Evolutionary conservation across 306 rosid genomes (phyloP).

Genomic region (Geum urbanum): DNA sequence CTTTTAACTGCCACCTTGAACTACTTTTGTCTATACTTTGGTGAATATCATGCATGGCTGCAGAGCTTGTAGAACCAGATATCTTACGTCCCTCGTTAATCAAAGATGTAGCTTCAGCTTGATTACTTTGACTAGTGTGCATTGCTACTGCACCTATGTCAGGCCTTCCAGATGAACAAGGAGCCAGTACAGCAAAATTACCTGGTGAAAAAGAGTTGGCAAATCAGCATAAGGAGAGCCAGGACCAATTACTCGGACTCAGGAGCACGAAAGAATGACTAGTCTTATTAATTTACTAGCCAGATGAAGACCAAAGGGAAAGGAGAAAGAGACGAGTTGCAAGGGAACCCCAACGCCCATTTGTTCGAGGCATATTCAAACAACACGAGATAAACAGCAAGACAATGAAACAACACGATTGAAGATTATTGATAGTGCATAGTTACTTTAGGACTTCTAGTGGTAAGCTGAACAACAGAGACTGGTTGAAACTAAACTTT

Average conservation of each 20-base stretch:
- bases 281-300: slow-evolving; percentile 1
- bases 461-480: neutral
- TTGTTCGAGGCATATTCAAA: neutral
- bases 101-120: slow-evolving; percentile 39
- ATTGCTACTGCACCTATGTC: slow-evolving; percentile 37
- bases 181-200: slow-evolving; percentile 34
- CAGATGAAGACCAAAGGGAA: slow-evolving; percentile 20
- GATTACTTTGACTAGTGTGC: slow-evolving; percentile 49
- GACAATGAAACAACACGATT: neutral
- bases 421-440: neutral
- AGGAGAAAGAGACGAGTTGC: neutral
- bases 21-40: slow-evolving; percentile 55
- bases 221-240: slow-evolving; percentile 28
- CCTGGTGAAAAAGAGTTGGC: slow-evolving; percentile 39
- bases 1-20: slow-evolving; percentile 92
- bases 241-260: slow-evolving; percentile 5
- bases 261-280: slow-evolving; percentile 17
- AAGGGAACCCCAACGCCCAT: neutral
- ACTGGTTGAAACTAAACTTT: neutral
- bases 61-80: slow-evolving; percentile 53
- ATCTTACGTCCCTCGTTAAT: slow-evolving; percentile 48
- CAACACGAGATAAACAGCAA: neutral
- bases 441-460: neutral
- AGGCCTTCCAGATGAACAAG: slow-evolving; percentile 51
- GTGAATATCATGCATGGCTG: slow-evolving; percentile 37